phyloP scores from a whole-genome alignment of 495 filamentous ascomycete species.

The Penicillium parvum region DNA sequence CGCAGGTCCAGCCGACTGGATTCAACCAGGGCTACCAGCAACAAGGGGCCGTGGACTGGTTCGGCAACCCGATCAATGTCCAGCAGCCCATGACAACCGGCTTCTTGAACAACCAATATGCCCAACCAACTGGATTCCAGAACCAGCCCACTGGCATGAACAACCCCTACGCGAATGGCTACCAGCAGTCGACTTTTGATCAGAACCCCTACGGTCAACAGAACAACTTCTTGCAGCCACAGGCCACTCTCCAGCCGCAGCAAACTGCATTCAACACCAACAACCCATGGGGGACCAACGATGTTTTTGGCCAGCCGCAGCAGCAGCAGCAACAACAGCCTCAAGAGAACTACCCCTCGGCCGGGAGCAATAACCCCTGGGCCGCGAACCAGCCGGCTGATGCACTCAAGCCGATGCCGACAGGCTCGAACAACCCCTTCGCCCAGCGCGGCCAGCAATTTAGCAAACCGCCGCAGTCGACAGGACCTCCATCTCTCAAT shows the following conservation, averaged over 20 bases:
- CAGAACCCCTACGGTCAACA: slow-evolving; percentile 54
- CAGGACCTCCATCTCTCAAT: slow-evolving; percentile 60
- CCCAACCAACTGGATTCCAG: slow-evolving; percentile 63
- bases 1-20: slow-evolving; percentile 73
- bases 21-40: slow-evolving; percentile 98
- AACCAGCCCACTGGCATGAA: slow-evolving; percentile 60
- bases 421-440: slow-evolving; percentile 97
- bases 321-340: slow-evolving; percentile 50
- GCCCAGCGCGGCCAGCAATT: slow-evolving; percentile 56
- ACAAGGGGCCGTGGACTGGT: slow-evolving; percentile 91
- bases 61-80: slow-evolving; percentile 81
- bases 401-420: slow-evolving; percentile 53
- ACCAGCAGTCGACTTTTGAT: slow-evolving; percentile 62
- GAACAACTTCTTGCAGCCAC: slow-evolving; percentile 49
- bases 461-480: slow-evolving; percentile 56
- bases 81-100: slow-evolving; percentile 76
- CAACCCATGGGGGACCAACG: slow-evolving; percentile 62
- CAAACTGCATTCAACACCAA: slow-evolving; percentile 63
- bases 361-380: slow-evolving; percentile 84
- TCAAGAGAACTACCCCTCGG: slow-evolving; percentile 57
- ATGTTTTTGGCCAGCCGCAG: slow-evolving; percentile 42
- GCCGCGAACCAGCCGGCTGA: slow-evolving; percentile 41
- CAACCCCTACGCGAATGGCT: slow-evolving; percentile 62
- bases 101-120: slow-evolving; percentile 81
- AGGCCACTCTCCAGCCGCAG: slow-evolving; percentile 59